Evolutionary conservation across 176 grass and related monocot genomes (phyloP), one percentile per base, ranked within the genome.

Genomic region (Triticum timopheevii): DNA sequence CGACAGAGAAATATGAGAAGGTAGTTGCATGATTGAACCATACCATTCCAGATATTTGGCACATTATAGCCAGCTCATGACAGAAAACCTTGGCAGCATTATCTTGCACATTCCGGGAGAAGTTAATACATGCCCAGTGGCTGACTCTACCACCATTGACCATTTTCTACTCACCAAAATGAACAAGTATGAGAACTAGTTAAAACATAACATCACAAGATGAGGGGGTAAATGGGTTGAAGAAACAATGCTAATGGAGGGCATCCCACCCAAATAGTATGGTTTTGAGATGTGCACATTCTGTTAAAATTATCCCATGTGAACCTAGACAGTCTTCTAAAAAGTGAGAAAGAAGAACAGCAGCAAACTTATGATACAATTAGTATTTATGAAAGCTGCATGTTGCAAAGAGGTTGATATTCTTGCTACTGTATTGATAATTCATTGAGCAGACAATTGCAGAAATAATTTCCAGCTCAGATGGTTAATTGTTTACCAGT

Each of bases 31-130:
- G 63, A 64, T 3, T 5, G 73, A 64, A 61, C 76, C 34, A n/a
- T 79, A 97, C 95, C 95, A 97, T 97, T 92, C 95, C 95, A 83
- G 95, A 97, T 73, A 94, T 67, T 85, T 90, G 92, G 86, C 95
- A 97, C 95, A 97, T 97, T 80, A 94, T 80, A 83, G 92, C 95
- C 30, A 94, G 59, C 67, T 94, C 90, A 39, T 92, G 92, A 81
- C 88, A 97, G 84, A 97, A 97, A 65, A 61, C 85, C 81, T 90
- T 92, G n/a, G 95, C 90, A 50, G 88, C 90, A 80, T 27, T 94
- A 80, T 92, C 92, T 94, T 94, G 95, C 12, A 94, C 92, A 73
- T 81, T 92, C 19, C 92, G 76, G 15, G 95, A 92, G 82, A 97
- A 97, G 73, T 94, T 94, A 42, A 97, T 94, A 36, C 92, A 94